Evolutionary conservation across 441 rosid species (phyloP), one percentile per base, ranked within the genome.

Genomic region (Iberis amara): DNA sequence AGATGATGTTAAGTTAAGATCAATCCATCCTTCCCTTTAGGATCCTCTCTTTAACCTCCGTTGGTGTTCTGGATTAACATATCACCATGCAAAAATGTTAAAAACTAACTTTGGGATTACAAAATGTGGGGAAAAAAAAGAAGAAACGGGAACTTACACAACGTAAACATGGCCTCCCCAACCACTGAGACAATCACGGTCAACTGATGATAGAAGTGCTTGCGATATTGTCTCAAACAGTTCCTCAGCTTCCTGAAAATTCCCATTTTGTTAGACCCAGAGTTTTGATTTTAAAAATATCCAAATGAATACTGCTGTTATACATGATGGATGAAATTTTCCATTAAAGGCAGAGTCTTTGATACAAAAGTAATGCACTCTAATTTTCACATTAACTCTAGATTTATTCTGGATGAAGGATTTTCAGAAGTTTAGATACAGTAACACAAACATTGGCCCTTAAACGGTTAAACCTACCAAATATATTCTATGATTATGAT

Each of bases 161-260:
- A 92, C 73, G 61, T 88, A 92, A 61, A 88, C 88, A 46, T 86
- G 92, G 37, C 96, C 96, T 67, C 98, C 98, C 98, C 96, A 88
- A 30, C 98, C 96, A 76, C 96, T 86, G 59, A 92, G 68, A 65
- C 96, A 92, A 74, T 92, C 98, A 52, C 94, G 83, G 70, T 88
- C 96, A 4, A 92, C 94, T 0, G 99, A 92, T 24, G 99, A 72
- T 10, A 84, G 74, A 30, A 92, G 72, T 28, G 99, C 99, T 69
- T 92, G 96, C 12, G 99, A 84, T 2, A 89, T 68, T 7, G 83
- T 81, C 76, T 89, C 99, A 8, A 80, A 84, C 61, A 92, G 59
- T 52, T 92, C 96, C 68, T 92, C 99, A 0, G 94, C 68, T 76
- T 82, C 96, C 96, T 88, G 86, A 44, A 59, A 28, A 63, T 39